Evolutionary conservation across 2,329 filamentous ascomycete genomes (phyloP), one percentile per base, ranked within the genome.

Genomic region (Claviceps spartinae): DNA sequence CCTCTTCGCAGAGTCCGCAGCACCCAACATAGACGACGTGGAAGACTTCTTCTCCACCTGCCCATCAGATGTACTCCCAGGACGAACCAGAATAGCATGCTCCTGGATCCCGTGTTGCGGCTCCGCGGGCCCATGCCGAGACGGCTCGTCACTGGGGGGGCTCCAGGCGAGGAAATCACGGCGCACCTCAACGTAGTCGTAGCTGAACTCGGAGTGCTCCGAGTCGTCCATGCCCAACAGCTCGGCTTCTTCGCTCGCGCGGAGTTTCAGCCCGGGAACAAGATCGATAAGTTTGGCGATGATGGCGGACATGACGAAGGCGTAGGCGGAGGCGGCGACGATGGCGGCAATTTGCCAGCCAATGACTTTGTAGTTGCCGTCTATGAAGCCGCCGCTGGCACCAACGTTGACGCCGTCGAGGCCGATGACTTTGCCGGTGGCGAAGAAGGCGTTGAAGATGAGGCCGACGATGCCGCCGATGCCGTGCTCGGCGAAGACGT

Each of bases 91-190:
- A 55, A 62, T 61, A 53, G 70, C 69, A 65, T 89, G 85, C 64
- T 83, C 78, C 54, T 75, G 73, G 58, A 88, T 86, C 54, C 85
- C 86, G 65, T 89, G 84, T 62, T 85, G 81, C 16, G 86, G 83
- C 59, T 66, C 65, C 50, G 84, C 67, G 36, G 75, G 70, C 61
- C 78, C 74, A 55, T 81, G 79, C 9, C 56, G 77, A 71, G 53
- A 74, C 67, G 48, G 76, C 59, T 86, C 81, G 55, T 72, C 75
- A 62, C 83, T 83, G 37, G 84, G 81, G 1, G 87, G 87, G 34
- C 85, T 90, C 87, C 87, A 93, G 54, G 87, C 87, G 41, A 93
- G 79, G 74, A 90, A 93, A 69, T 93, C 87, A 62, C 87, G 82
- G 63, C 87, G 84, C 54, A 91, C 86, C 76, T 93, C 87, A 58